Evolutionary conservation across 441 rosid species (phyloP), one percentile per base, ranked within the genome.

Genomic region (Hypseocharis bilobata): DNA sequence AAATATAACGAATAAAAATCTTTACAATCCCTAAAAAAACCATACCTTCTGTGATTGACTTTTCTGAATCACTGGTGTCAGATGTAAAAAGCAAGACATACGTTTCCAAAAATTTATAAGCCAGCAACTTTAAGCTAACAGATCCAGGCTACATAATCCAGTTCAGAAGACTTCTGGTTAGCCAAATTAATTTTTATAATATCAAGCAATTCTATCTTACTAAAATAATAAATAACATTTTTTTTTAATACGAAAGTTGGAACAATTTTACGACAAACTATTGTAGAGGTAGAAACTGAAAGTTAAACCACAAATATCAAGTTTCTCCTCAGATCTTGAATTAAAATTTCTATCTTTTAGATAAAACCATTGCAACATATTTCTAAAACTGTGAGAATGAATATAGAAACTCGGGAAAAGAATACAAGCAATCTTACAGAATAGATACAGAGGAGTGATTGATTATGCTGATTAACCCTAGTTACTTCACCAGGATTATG

Each of bases 31-130:
- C 36, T 23, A 16, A 26, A 27, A 66, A 72, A 29, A 40, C 63
- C 72, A 67, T 86, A 94, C 99, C 99, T 94, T 85, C 88, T 7
- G 65, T 32, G 60, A 72, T 73, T 70, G 64, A 38, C 47, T 76
- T 83, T 68, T 81, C 96, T 68, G 82, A 74, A 66, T 88, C 91
- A 77, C 70, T 77, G 74, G 80, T 67, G 67, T 92, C 92, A 19
- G 91, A 70, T 61, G 96, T 86, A 79, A 94, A 94, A 62, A 85
- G 89, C 70, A 91, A 78, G 60, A 91, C 70, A 74, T 77, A 83
- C 6, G 78, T 89, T 82, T 94, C 96, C 95, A 94, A 80, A 80
- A 91, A 94, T 81, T 92, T 94, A 73, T 89, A 76, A 13, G 96
- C 89, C 82, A 85, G 78, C 87, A 94, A 72, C 86, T 75, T 86